A percentile compares a stretch with the other conserved stretches of the same genome.
Conservation (phyloP, 1,139 yeast species). For the Pichia sp. region DNA sequence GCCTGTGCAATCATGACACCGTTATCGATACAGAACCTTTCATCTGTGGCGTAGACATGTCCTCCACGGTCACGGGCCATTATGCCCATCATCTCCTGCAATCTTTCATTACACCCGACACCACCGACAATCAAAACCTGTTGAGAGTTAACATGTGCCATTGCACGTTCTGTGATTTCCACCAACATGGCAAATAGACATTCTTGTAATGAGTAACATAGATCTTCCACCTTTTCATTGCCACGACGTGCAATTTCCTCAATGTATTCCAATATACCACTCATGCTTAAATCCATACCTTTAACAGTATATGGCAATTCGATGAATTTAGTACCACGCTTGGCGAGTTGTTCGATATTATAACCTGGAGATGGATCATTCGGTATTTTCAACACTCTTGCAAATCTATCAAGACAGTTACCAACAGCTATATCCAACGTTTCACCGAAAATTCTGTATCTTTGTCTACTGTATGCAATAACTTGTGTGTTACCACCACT, state of each 20-base stretch:
- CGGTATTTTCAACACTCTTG: conserved; percentile 82
- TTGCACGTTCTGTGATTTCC: conserved; percentile 96
- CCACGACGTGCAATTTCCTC: conserved; percentile 61
- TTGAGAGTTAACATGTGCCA: conserved; percentile 92
- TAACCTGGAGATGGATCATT: conserved; percentile 98
- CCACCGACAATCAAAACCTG: conserved; percentile 97
- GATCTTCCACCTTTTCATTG: conserved; percentile 52
- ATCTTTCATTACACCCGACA: conserved; percentile 88
- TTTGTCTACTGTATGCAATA: conserved; percentile 90
- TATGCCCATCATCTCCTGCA: conserved; percentile 93
- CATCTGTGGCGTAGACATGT: conserved; percentile 89
- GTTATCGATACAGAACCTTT: conserved; percentile 93
- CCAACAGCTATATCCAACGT: conserved; percentile 97
- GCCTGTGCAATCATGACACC: conserved; percentile 99
- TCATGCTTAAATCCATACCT: conserved; percentile 98
- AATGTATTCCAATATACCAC: conserved; percentile 85
- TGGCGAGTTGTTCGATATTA: conserved; percentile 93
- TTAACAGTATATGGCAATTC: conserved; percentile 92
- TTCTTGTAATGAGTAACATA: conserved; percentile 92
- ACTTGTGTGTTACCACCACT: conserved; percentile 99
- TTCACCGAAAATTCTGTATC: conserved; percentile 96
- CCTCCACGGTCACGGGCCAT: conserved; percentile 94
- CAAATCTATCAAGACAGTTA: conserved; percentile 93
- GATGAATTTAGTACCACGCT: conserved; percentile 65
- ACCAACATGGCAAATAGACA: conserved; percentile 94